A percentile compares a stretch with the other conserved stretches of the same genome.
Conservation (phyloP, 129 eudicot species). For the Tagetes patula region DNA sequence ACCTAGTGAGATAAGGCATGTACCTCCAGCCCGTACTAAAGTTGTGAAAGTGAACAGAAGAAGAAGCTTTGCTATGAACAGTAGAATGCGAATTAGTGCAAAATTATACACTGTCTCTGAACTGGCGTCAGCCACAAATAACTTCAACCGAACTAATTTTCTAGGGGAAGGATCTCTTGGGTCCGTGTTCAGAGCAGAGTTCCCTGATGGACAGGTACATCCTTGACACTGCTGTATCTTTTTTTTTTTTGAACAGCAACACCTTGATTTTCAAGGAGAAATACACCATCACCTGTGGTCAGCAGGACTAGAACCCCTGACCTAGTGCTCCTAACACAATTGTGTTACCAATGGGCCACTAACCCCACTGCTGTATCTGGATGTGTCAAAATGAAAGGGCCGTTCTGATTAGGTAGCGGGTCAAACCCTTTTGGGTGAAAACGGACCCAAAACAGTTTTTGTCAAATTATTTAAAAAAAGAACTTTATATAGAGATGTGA, state of each 20-base stretch:
- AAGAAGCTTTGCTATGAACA: conserved; percentile 61
- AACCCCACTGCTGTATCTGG: conserved; percentile 4
- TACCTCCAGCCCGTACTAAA: conserved; percentile 54
- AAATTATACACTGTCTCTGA: conserved; percentile 62
- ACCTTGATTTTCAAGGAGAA: no score
- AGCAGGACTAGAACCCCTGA: no score
- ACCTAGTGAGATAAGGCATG: conserved; percentile 51
- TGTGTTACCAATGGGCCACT: no score
- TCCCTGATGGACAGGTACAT: conserved; percentile 78
- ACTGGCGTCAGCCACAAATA: conserved; percentile 67
- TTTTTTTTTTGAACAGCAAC: no score
- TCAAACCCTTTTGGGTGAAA: not conserved
- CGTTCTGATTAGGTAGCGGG: not conserved
- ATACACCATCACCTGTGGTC: no score
- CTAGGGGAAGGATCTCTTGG: conserved; percentile 96
- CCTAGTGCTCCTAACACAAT: no score
- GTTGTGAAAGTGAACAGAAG: conserved; percentile 47
- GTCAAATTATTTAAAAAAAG: not conserved
- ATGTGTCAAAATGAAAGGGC: not conserved
- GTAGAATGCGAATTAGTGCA: conserved; percentile 58
- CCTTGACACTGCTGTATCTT: not conserved
- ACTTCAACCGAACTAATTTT: conserved; percentile 60
- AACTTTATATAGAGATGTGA: not conserved
- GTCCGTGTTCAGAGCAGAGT: conserved; percentile 78
- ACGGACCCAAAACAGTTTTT: not conserved